A percentile compares a stretch with the other conserved stretches of the same genome.
phyloP scores from a whole-genome alignment of 2,329 filamentous ascomycete genomes.

The Ceratocystis colombiana region DNA sequence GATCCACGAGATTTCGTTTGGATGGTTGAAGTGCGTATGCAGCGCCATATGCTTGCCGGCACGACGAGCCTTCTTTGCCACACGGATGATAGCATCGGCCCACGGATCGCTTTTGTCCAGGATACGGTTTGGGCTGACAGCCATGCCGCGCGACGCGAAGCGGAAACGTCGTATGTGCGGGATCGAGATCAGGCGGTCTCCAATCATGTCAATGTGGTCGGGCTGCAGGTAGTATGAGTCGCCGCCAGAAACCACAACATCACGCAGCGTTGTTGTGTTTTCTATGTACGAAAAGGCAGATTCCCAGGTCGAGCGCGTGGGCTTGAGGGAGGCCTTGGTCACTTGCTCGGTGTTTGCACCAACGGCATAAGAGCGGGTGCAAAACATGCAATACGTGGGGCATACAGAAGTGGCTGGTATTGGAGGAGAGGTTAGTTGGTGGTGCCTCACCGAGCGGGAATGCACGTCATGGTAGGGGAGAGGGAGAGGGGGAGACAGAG shows the following conservation, averaged over 20 bases:
- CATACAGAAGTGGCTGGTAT: conserved; percentile 47
- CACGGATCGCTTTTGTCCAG: conserved; percentile 45
- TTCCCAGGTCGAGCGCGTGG: conserved; percentile 42
- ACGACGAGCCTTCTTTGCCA: conserved; percentile 42
- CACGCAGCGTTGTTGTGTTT: conserved; percentile 39
- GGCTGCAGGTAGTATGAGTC: conserved; percentile 50
- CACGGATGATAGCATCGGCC: conserved; percentile 42
- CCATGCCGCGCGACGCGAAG: conserved; percentile 52
- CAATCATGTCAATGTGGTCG: conserved; percentile 44
- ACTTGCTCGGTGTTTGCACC: conserved; percentile 46
- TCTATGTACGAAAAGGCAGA: conserved; percentile 48
- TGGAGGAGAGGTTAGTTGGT: background rate
- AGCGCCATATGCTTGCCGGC: conserved; percentile 51
- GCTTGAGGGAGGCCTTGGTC: conserved; percentile 37
- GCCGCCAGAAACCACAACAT: conserved; percentile 54
- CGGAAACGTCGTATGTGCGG: conserved; percentile 50
- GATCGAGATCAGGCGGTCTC: conserved; percentile 46
- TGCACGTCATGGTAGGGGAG: background rate
- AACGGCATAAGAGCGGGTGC: conserved; percentile 51
- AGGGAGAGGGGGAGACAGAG: too few relatives aligned
- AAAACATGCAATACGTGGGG: conserved; percentile 53
- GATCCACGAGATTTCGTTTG: conserved; percentile 52
- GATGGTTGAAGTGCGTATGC: conserved; percentile 57
- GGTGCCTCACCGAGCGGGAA: background rate
- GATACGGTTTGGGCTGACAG: conserved; percentile 48